Percentiles rank a stretch among this genome's conserved stretches.
Evolutionary conservation across 225 moss, liverwort and hornwort species (phyloP).

Genomic region (Polytrichum formosum): DNA sequence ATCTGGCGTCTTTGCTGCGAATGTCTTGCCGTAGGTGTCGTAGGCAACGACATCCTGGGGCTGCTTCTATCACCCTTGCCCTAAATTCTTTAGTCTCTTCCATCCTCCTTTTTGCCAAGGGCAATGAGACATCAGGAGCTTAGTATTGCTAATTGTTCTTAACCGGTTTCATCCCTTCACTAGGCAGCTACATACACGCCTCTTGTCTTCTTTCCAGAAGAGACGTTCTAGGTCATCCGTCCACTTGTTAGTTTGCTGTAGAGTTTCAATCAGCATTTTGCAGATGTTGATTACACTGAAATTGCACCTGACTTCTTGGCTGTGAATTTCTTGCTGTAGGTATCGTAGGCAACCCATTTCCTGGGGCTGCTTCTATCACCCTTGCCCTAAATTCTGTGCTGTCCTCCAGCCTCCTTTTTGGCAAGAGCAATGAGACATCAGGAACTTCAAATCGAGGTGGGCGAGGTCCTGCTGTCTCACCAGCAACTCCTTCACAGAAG

Average conservation of each 20-base stretch:
- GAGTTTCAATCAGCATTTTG: too few relatives aligned
- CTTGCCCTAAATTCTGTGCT: conserved; percentile 58
- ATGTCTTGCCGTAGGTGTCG: background rate
- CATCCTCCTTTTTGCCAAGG: conserved; percentile 31
- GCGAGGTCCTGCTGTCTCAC: conserved; percentile 18
- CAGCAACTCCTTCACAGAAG: conserved; percentile 53
- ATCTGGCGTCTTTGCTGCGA: too few relatives aligned
- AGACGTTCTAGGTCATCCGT: too few relatives aligned
- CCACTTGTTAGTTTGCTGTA: too few relatives aligned
- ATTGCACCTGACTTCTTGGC: background rate
- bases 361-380: conserved; percentile 47
- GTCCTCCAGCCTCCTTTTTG: conserved; percentile 31
- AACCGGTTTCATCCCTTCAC: too few relatives aligned
- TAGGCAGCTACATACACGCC: too few relatives aligned
- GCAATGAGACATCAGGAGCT: conserved; percentile 12
- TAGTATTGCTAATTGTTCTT: too few relatives aligned
- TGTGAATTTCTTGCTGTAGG: conserved; percentile 21
- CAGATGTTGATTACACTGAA: too few relatives aligned
- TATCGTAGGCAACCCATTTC: conserved; percentile 26
- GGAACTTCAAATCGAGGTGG: conserved; percentile 27
- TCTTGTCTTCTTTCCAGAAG: too few relatives aligned
- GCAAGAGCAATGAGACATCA: conserved; percentile 23
- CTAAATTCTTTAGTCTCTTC: conserved; percentile 46
- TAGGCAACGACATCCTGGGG: conserved; percentile 25
- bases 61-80: conserved; percentile 59